A percentile compares a stretch with the other conserved stretches of the same genome.
These are phyloP conservation scores for Lactarius indigo DNA, from an alignment of 768 basidiomycete genomes.

Conservation along the genomic window DNA sequence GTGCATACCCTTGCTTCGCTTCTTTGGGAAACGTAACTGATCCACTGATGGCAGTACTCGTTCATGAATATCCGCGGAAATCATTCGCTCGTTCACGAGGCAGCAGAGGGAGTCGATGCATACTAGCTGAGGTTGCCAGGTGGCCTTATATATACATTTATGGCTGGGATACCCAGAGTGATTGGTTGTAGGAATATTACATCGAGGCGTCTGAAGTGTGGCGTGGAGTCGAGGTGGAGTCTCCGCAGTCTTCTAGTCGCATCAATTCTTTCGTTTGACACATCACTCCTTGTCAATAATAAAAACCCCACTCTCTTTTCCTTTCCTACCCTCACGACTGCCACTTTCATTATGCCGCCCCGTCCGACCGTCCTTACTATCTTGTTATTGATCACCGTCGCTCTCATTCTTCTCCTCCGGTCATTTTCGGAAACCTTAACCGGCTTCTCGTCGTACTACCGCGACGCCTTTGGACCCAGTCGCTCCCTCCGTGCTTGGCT, in stretches of 20 bases:
- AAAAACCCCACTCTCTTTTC: neutral
- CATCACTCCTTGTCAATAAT: neutral
- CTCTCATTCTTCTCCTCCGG: neutral
- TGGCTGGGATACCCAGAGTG: neutral
- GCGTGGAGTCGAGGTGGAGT: too few relatives aligned
- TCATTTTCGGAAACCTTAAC: neutral
- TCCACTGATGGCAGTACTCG: conserved; percentile 39
- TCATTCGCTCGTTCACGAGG: conserved; percentile 11
- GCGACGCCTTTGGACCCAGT: neutral
- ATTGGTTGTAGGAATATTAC: neutral
- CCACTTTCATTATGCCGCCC: neutral
- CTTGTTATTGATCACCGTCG: neutral
- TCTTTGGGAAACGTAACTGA: neutral
- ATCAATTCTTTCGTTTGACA: too few relatives aligned
- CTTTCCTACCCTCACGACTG: too few relatives aligned
- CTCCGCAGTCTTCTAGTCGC: too few relatives aligned
- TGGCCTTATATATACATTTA: neutral
- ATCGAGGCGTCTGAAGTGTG: too few relatives aligned
- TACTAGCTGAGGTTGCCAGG: neutral
- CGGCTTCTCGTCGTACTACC: neutral
- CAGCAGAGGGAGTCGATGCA: neutral
- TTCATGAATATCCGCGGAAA: conserved; percentile 48
- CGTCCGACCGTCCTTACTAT: neutral
- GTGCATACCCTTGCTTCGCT: conserved; percentile 25
- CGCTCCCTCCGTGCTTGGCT: conserved; percentile 7